phyloP scores from a whole-genome alignment of 176 grass and related monocot species.

The Oryza glaberrima region DNA sequence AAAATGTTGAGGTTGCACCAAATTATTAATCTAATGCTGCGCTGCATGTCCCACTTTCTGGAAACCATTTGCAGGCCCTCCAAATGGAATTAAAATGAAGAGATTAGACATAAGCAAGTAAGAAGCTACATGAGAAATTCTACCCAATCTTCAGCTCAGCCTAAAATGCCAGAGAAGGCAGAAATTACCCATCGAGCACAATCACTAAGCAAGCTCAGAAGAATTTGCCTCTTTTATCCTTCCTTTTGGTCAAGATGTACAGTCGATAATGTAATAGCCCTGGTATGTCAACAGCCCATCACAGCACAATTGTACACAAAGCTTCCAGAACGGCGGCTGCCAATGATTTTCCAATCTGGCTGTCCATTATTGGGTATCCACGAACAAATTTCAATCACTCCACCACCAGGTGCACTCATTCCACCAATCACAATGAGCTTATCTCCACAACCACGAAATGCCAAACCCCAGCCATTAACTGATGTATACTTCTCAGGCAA shows the following conservation, averaged over 20 bases:
- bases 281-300: slow-evolving; percentile 64
- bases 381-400: slow-evolving; percentile 56
- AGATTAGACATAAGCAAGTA: slow-evolving; percentile 47
- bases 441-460: slow-evolving; percentile 57
- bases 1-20: slow-evolving; percentile 42
- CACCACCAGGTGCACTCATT: slow-evolving; percentile 36
- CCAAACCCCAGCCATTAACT: slow-evolving; percentile 53
- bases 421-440: slow-evolving; percentile 56
- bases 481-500: slow-evolving; percentile 54
- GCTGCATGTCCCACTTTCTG: slow-evolving; percentile 49
- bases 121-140: slow-evolving; percentile 55
- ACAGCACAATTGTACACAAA: slow-evolving; percentile 70
- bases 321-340: slow-evolving; percentile 35
- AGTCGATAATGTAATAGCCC: slow-evolving; percentile 37
- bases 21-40: slow-evolving; percentile 57
- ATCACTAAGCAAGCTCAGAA: slow-evolving; percentile 41
- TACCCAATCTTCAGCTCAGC: slow-evolving; percentile 50
- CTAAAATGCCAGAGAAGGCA: slow-evolving; percentile 48
- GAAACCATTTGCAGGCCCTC: slow-evolving; percentile 46
- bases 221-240: slow-evolving; percentile 35
- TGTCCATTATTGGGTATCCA: slow-evolving; percentile 47
- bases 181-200: slow-evolving; percentile 47
- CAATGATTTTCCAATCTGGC: slow-evolving; percentile 55
- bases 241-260: slow-evolving; percentile 57
- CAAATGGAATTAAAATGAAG: slow-evolving; percentile 56